phyloP scores from a whole-genome alignment of 768 basidiomycete species.

The Podaxis sp. region DNA sequence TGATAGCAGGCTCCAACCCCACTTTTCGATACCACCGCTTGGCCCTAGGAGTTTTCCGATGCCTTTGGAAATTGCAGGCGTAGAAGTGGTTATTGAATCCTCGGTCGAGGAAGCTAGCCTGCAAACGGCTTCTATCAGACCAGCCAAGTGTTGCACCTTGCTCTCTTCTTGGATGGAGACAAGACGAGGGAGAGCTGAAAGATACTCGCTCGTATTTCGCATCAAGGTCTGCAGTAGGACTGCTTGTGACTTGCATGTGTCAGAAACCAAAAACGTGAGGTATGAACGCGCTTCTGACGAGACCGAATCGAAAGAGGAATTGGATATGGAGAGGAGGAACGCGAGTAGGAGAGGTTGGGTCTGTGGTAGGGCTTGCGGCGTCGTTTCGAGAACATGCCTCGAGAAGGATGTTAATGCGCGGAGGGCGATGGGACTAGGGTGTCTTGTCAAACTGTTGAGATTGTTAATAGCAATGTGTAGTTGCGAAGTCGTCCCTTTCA shows the following conservation, averaged over 20 bases:
- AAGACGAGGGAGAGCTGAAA: slow-evolving; percentile 70
- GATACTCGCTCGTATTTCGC: slow-evolving; percentile 60
- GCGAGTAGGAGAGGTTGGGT: slow-evolving; percentile 68
- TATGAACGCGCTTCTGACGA: slow-evolving; percentile 44
- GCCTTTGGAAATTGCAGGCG: slow-evolving; percentile 43
- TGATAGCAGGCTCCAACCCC: slow-evolving; percentile 85
- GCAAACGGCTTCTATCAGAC: slow-evolving; percentile 72
- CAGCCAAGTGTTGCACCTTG: slow-evolving; percentile 69
- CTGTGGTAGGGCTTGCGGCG: slow-evolving; percentile 64
- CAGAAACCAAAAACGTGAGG: slow-evolving; percentile 46
- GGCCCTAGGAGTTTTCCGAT: slow-evolving; percentile 75
- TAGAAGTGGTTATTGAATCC: slow-evolving; percentile 27
- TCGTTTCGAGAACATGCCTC: slow-evolving; percentile 47
- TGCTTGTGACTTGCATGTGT: slow-evolving; percentile 40
- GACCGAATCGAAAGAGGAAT: slow-evolving; percentile 55
- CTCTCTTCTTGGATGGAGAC: slow-evolving; percentile 69
- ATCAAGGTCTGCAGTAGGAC: slow-evolving; percentile 56
- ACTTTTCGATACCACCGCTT: slow-evolving; percentile 82
- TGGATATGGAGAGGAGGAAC: slow-evolving; percentile 72
- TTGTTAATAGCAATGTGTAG: slow-evolving; percentile 81
- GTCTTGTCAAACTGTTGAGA: slow-evolving; percentile 67
- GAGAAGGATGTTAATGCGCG: slow-evolving; percentile 58
- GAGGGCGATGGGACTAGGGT: slow-evolving; percentile 69
- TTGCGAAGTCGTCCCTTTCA: slow-evolving; percentile 79
- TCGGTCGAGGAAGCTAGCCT: slow-evolving; percentile 34